These are phyloP conservation scores for Didymella keratinophila DNA, from an alignment of 2,329 filamentous ascomycete genomes.

Conservation along the genomic window DNA sequence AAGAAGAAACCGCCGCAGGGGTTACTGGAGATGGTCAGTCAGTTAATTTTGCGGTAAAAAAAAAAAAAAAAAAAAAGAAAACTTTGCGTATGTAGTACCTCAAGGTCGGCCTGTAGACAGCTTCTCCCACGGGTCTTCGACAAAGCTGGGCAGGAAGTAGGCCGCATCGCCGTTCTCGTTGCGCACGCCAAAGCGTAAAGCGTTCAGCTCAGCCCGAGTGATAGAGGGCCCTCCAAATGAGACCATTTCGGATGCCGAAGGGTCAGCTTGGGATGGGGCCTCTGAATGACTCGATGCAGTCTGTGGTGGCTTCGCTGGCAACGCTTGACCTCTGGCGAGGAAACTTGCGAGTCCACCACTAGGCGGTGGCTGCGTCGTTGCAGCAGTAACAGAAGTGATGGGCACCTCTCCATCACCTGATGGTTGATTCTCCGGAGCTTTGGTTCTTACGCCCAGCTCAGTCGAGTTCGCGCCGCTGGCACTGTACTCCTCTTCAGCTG, in stretches of 20 bases:
- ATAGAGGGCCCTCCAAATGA: constrained; percentile 44
- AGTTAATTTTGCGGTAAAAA: too few species aligned
- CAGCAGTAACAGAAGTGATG: background rate
- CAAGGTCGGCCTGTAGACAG: constrained; percentile 14
- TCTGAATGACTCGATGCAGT: background rate
- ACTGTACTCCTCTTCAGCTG: constrained; percentile 38
- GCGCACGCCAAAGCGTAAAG: constrained; percentile 51
- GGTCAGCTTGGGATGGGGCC: constrained; percentile 1
- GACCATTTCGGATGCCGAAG: constrained; percentile 25
- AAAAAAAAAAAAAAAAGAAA: too few species aligned
- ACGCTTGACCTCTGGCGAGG: constrained; percentile 38
- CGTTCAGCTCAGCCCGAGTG: constrained; percentile 43
- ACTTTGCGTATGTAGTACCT: background rate
- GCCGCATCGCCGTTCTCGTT: constrained; percentile 67
- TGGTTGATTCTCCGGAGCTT: constrained; percentile 19
- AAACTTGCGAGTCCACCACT: constrained; percentile 43
- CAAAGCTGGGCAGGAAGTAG: constrained; percentile 74
- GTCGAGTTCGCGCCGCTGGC: constrained; percentile 47
- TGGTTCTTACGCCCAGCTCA: constrained; percentile 50
- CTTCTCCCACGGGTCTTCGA: constrained; percentile 74
- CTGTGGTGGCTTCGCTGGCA: constrained; percentile 31
- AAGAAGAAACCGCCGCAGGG: too few species aligned
- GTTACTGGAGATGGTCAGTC: background rate
- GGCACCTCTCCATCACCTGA: background rate
- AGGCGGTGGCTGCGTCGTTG: constrained; percentile 11